A percentile compares a stretch with the other conserved stretches of the same genome.
These are phyloP conservation scores for Silene coronaria DNA, from an alignment of 179 eudicot species.

Conservation along the genomic window DNA sequence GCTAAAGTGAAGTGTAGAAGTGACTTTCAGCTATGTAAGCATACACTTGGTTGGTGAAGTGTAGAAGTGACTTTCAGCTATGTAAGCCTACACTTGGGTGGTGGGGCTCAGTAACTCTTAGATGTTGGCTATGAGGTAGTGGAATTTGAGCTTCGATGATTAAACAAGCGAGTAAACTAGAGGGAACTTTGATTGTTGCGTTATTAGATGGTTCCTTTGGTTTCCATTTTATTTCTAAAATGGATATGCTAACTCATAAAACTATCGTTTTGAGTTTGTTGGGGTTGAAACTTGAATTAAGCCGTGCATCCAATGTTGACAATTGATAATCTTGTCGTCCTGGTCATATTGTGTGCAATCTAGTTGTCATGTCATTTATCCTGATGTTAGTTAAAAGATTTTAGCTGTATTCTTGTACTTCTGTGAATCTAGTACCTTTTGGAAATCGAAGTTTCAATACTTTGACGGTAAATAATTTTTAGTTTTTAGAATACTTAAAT, in stretches of 20 bases:
- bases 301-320: neutral
- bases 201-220: neutral
- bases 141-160: neutral
- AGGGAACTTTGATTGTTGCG: neutral
- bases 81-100: neutral
- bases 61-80: neutral
- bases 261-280: neutral
- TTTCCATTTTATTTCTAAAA: neutral
- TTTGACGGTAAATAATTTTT: neutral
- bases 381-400: neutral
- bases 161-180: neutral
- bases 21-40: neutral
- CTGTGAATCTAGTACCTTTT: neutral
- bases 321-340: neutral
- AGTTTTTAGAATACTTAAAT: neutral
- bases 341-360: neutral
- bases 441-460: neutral
- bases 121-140: neutral
- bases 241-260: neutral
- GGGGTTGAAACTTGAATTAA: neutral
- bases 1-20: neutral
- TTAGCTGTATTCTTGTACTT: too few relatives aligned
- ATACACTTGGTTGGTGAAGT: neutral
- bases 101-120: neutral
- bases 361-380: neutral